These are phyloP conservation scores for Mortierella sp. DNA, from an alignment of 371 early-diverging fungal species.

Conservation along the genomic window DNA sequence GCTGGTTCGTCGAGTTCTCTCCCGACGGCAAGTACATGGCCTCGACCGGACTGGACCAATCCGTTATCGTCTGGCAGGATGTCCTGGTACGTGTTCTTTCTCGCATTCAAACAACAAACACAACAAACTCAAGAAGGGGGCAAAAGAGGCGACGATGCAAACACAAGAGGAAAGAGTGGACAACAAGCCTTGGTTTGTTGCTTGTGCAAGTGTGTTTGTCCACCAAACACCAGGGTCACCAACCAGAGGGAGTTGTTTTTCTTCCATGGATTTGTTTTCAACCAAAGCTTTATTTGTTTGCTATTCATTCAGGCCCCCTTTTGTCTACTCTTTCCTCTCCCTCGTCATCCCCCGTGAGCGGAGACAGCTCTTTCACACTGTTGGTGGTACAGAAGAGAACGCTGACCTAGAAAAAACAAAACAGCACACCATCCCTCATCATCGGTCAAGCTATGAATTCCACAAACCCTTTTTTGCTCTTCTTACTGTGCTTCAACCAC, in stretches of 20 bases:
- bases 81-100: constrained; percentile 29
- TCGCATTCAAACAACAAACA: not conserved
- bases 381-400: not conserved
- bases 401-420: too few species aligned
- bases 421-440: too few species aligned
- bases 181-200: too few species aligned
- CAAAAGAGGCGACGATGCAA: too few species aligned
- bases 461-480: not conserved
- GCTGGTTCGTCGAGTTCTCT: constrained; percentile 54
- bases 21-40: constrained; percentile 51
- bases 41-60: constrained; percentile 44
- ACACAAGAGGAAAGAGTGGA: too few species aligned
- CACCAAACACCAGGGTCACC: too few species aligned
- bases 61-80: constrained; percentile 39
- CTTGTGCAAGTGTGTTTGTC: too few species aligned
- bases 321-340: not conserved
- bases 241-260: too few species aligned
- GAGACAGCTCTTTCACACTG: not conserved
- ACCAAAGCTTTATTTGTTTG: not conserved
- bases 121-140: too few species aligned
- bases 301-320: not conserved
- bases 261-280: too few species aligned
- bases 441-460: not conserved
- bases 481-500: not conserved
- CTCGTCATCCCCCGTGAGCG: not conserved